Base-by-base conservation (phyloP, 2,329 filamentous ascomycete genomes). In the Venturia nashicola region DNA sequence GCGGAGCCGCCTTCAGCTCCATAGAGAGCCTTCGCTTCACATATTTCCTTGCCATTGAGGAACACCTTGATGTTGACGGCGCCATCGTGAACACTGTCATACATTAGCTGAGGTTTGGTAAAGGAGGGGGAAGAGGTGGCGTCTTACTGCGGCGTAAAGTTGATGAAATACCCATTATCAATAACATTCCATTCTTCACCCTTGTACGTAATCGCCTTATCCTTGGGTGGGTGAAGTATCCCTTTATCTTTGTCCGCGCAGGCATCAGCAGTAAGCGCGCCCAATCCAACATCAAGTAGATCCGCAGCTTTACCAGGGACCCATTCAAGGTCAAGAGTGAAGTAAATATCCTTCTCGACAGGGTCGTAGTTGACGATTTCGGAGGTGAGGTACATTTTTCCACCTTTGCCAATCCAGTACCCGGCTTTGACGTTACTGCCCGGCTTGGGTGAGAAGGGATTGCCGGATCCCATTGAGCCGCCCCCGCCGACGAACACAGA, bases 171-270 rank as follows among this genome's bases (percentile, higher is more conserved):
- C 1, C 61, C 61, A 39, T 62, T 43, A 1, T 36, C 34, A 18
- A 18, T 39, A 3, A 62, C 46, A n/a, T 6, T 34, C 61, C 43
- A 34, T 27, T 46, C 44, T 2, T 62, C 36, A 34, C 61, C 36
- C 12, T 23, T 64, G 12, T 63, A 63, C n/a, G 18, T 39, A n/a
- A 64, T 42, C 1, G 63, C 5, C 20, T 54, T 63, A 16, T 63
- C 44, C 16, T 27, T 42, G 0, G 63, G 23, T 18, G 27, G 27
- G n/a, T 32, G 61, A 9, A 51, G 23, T n/a, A 39, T 42, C 18
- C 34, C 36, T 43, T 62, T 51, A 3, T 39, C 46, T 27, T 54
- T 60, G 8, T 20, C 20, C 20, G 1, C 11, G 23, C 61, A 65
- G 14, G 6, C 6, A 54, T 54, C 18, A 20, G 48, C 46, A 27